These are phyloP conservation scores for Tetrapisispora nanseiensis DNA, from an alignment of 805 yeast genomes.

Conservation along the genomic window DNA sequence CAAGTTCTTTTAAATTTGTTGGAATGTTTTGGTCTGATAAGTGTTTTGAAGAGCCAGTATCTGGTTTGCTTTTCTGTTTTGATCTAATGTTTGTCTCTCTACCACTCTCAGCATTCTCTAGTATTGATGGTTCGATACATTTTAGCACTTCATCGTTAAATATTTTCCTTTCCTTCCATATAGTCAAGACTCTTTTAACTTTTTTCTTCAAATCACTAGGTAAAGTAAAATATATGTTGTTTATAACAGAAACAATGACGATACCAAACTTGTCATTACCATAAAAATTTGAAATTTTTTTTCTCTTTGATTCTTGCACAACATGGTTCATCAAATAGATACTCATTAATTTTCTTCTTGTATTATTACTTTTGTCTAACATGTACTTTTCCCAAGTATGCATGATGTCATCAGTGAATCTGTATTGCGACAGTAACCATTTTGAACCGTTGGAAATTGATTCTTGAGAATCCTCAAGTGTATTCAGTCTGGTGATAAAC, in stretches of 20 bases:
- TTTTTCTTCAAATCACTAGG: constrained; percentile 39
- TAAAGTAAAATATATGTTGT: constrained; percentile 28
- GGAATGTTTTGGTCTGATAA: constrained; percentile 19
- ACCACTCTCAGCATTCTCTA: constrained; percentile 7
- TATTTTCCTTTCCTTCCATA: constrained; percentile 58
- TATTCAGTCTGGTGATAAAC: constrained; percentile 18
- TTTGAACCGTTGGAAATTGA: constrained; percentile 27
- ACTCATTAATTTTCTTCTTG: constrained; percentile 23
- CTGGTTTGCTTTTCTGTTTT: neutral
- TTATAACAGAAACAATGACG: constrained; percentile 28
- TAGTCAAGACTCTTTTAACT: constrained; percentile 46
- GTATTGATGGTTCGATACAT: constrained; percentile 13
- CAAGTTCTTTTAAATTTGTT: constrained; percentile 26
- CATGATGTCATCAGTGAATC: constrained; percentile 20
- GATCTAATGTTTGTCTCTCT: constrained; percentile 6
- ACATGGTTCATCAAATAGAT: constrained; percentile 28
- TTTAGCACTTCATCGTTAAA: constrained; percentile 31
- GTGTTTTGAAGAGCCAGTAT: constrained; percentile 7
- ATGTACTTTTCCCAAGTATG: constrained; percentile 22
- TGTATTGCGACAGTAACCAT: constrained; percentile 25
- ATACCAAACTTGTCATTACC: constrained; percentile 19
- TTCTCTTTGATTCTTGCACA: constrained; percentile 26
- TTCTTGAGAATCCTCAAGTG: constrained; percentile 28
- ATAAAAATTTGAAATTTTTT: constrained; percentile 21
- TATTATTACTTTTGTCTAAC: constrained; percentile 16